Evolutionary conservation across 768 basidiomycete genomes (phyloP).

Genomic region (Boletales sp.): DNA sequence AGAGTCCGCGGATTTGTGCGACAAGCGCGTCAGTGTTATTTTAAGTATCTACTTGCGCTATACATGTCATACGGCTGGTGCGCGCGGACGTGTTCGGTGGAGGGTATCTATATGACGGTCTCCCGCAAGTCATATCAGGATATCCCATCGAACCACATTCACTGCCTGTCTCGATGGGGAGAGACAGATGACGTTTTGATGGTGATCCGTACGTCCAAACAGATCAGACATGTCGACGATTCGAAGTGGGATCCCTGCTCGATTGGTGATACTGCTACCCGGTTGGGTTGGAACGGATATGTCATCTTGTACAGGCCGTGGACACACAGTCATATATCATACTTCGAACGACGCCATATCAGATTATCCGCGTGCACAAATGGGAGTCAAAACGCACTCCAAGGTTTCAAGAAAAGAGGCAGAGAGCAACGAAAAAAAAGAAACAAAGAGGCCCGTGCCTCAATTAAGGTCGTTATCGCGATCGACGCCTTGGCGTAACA

Average conservation of each 20-base stretch:
- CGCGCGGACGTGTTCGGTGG: not conserved
- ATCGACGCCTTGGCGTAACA: conserved; percentile 26
- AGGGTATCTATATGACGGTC: not conserved
- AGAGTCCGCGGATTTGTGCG: conserved; percentile 18
- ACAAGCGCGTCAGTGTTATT: too few relatives aligned
- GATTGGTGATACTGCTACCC: not conserved
- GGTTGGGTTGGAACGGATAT: conserved; percentile 1
- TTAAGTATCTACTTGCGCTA: conserved; percentile 2
- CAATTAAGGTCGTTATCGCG: conserved; percentile 25
- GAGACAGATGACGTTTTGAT: conserved; percentile 8
- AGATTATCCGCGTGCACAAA: conserved; percentile 11
- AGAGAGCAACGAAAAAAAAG: conserved; percentile 1
- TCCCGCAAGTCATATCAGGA: conserved; percentile 2
- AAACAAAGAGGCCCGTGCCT: conserved; percentile 19
- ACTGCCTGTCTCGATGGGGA: conserved; percentile 2
- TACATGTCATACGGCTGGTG: not conserved
- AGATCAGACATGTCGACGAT: not conserved
- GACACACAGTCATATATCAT: conserved; percentile 5
- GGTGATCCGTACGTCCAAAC: conserved; percentile 1
- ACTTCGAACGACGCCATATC: conserved; percentile 12
- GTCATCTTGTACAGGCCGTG: not conserved
- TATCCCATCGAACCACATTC: not conserved
- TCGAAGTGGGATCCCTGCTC: not conserved
- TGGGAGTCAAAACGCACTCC: conserved; percentile 6
- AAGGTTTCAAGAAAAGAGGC: conserved; percentile 4